Percentiles rank a stretch among this genome's conserved stretches.
Conservation (phyloP, 2,329 filamentous ascomycete genomes). For the Trichoderma sp. region DNA sequence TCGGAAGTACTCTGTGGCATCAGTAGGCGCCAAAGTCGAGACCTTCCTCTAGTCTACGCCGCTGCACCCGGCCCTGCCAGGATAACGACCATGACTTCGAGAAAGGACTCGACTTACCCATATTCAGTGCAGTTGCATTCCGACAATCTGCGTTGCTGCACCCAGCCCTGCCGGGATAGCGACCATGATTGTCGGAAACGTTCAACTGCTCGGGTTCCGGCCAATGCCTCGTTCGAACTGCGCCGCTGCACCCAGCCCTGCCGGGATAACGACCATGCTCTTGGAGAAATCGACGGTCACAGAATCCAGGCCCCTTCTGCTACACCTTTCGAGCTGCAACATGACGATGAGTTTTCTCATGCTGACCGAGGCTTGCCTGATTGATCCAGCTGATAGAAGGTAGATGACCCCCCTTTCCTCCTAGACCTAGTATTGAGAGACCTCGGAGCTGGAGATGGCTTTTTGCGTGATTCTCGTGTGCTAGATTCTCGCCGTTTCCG, state of each 20-base stretch:
- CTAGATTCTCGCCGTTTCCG: background rate
- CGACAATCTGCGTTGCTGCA: no score
- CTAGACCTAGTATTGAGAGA: background rate
- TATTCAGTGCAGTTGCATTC: no score
- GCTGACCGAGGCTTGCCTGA: background rate
- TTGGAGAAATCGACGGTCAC: background rate
- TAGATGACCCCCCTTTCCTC: background rate
- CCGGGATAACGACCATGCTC: background rate
- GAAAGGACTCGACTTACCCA: no score
- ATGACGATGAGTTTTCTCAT: background rate
- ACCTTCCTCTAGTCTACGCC: background rate
- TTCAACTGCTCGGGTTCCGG: background rate
- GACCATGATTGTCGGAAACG: background rate
- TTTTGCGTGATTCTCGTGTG: background rate
- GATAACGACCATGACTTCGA: background rate
- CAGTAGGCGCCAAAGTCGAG: background rate
- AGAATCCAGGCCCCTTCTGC: background rate
- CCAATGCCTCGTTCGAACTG: background rate
- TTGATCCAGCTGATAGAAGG: background rate
- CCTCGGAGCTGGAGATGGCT: background rate
- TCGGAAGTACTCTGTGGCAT: background rate
- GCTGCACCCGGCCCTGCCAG: conserved; percentile 3
- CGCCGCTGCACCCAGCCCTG: background rate
- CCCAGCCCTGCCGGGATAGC: background rate
- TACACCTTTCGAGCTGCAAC: no score